Evolutionary conservation across 805 yeast genomes (phyloP), one percentile per base, ranked within the genome.

Genomic region (Isabelozyma heimii): DNA sequence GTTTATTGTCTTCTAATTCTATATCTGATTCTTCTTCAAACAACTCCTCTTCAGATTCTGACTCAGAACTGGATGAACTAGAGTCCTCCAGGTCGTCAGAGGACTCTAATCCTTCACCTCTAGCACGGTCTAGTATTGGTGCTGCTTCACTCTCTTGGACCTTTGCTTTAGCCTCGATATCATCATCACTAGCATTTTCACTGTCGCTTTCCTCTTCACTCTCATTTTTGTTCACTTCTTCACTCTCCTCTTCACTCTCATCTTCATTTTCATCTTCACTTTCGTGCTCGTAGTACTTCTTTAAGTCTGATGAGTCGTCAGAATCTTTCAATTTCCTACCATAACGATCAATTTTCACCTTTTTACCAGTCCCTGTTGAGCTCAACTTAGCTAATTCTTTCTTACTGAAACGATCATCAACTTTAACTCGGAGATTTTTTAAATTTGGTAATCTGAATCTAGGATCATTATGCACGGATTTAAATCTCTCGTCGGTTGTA

Each of bases 381-480:
- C 65, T 72, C 52, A 74, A 67, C 53, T 83, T 80, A 45, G 74
- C 71, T 44, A 87, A 67, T 48, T 83, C 87, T 42, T 82, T 82
- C 57, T 84, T 86, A 46, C 75, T 69, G 69, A 94, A 94, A 67
- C 99, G 82, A 49, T 83, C 86, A 68, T 94, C 99, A 20, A 94
- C 76, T 56, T 87, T 83, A 37, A 90, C 87, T 63, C 86, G 87
- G 52, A 84, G 70, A 48, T 85, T 83, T 57, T 82, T 84, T 63
- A 77, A 78, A 59, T 77, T 85, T 2, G 97, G 91, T 24, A 82
- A 70, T 51, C 81, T 85, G 72, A 92, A 94, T 53, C 97, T 77
- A 4, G 98, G 98, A 67, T 94, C 99, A 54, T 79, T 81, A 58
- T 86, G 89, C 6, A 92, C 86, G 8, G 83, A 74, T 8, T 87